Evolutionary conservation across 2,329 filamentous ascomycete genomes (phyloP), one percentile per base, ranked within the genome.

Genomic region (Cytospora piceae): DNA sequence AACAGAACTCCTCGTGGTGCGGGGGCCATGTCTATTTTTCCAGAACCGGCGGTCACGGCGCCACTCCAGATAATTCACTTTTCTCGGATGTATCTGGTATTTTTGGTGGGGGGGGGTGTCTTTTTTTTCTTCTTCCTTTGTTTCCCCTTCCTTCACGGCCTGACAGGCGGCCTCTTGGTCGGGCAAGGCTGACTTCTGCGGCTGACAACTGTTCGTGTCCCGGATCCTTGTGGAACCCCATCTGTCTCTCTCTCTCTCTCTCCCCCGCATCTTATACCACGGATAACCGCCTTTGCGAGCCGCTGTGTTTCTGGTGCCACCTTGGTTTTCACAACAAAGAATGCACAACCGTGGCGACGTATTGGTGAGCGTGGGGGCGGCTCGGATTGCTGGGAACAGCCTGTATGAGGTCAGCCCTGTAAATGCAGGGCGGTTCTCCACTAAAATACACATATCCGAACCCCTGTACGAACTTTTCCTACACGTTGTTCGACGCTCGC

Each of bases 151-250:
- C n/a, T 24, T 24, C 11, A 49, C 46, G 46, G 46, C n/a, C 46
- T 49, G 22, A 49, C 46, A 49, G 22, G n/a, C n/a, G 46, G 46
- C 46, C 46, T 14, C 22, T 49, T 11, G 46, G 46, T 49, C 20
- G 46, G 46, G 46, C 46, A 49, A 49, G 46, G 46, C 46, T 49
- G 46, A 5, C 46, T 49, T 49, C 22, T 49, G n/a, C 46, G 46
- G 46, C 46, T 49, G 46, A 49, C 46, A 24, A 49, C 46, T 49
- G 46, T 49, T 24, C 46, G 24, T 49, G 46, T 49, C 46, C 24
- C 46, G 46, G 46, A n/a, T 24, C n/a, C 5, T 22, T 49, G 46
- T 49, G 46, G 46, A 49, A 49, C 46, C 12, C 9, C 3, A 5
- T 5, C 27, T 29, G 3, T 29, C 27, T 29, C 3, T 29, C 27